Base-by-base conservation (phyloP, 73 alveolate genomes). In the Paramecium bursaria region DNA sequence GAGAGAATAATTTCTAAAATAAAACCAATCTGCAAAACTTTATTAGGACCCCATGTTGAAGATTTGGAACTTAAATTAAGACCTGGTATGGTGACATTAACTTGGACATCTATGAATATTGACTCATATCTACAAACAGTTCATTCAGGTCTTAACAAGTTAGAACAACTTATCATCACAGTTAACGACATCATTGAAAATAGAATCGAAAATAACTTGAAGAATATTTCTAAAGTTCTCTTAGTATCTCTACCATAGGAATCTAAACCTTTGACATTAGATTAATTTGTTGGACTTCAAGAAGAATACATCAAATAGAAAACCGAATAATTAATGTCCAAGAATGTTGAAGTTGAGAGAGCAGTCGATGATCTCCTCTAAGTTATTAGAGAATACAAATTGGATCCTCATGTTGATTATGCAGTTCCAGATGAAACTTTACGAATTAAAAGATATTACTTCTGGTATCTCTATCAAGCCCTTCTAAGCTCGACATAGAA, bases 101-200 rank as follows among this genome's bases (percentile, higher is more conserved):
- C 99, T 44, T 98, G 99, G 99, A 96, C 99, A 13, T 97, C 99
- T 52, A 98, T 98, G 99, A 98, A 98, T 86, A 98, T 98, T 74
- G 99, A 98, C 49, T 97, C 98, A 31, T 97, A 97, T 86, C 88
- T 98, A 50, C 98, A 97, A 74, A 97, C 94, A 50, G 99, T 97
- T 55, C 99, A 96, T 91, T 86, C 92, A 75, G 99, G 99, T 57
- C 94, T 98, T 11, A 95, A 91, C 75, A 98, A 97, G 90, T 94
- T 98, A 4, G 99, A 98, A 90, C 97, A 98, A 86, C 90, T 98
- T 51, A 98, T 98, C 85, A 94, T 97, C 85, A 94, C 98, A 73
- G 95, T 97, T 75, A 98, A 96, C 89, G 99, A 98, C 82, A 95
- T 97, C 50, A 96, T 98, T 92, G 99, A 98, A 87, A 98, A 98